Percentiles rank a stretch among this genome's conserved stretches.
These are phyloP conservation scores for Nevesoporus exiguus DNA, from an alignment of 768 basidiomycete genomes.

Conservation along the genomic window DNA sequence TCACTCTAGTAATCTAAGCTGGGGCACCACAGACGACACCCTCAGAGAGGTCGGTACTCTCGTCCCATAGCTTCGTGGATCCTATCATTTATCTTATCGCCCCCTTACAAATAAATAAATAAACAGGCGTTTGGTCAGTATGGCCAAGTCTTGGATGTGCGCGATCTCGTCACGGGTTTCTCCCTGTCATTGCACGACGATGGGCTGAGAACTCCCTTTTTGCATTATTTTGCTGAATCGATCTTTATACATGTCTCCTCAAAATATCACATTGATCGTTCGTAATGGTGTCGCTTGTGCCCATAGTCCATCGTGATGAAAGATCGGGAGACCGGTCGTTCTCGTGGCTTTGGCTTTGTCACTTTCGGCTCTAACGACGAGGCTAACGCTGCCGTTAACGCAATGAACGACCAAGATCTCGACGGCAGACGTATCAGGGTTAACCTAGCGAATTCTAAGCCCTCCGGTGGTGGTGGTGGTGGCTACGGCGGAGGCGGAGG, in stretches of 20 bases:
- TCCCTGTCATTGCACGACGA: slow-evolving; percentile 29
- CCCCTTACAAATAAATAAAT: slow-evolving; percentile 1
- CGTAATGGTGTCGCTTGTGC: slow-evolving; percentile 5
- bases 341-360: slow-evolving; percentile 58
- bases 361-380: slow-evolving; percentile 32
- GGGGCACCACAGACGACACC: slow-evolving; percentile 30
- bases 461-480: slow-evolving; percentile 29
- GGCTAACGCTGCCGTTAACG: slow-evolving; percentile 44
- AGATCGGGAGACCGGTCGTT: slow-evolving; percentile 57
- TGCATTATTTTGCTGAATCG: slow-evolving; percentile 25
- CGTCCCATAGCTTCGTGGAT: background rate
- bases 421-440: slow-evolving; percentile 55
- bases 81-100: background rate
- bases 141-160: slow-evolving; percentile 50
- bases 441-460: slow-evolving; percentile 37
- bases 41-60: slow-evolving; percentile 24
- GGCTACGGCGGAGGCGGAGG: slow-evolving; percentile 15
- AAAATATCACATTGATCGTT: slow-evolving; percentile 6
- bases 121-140: slow-evolving; percentile 41
- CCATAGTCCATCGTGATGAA: slow-evolving; percentile 36
- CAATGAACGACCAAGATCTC: slow-evolving; percentile 49
- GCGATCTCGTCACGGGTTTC: slow-evolving; percentile 34
- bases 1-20: slow-evolving; percentile 30
- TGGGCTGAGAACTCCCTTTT: slow-evolving; percentile 29
- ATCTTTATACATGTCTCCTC: slow-evolving; percentile 24